phyloP scores from a whole-genome alignment of 2,329 filamentous ascomycete species.

The Helminthosporium solani region DNA sequence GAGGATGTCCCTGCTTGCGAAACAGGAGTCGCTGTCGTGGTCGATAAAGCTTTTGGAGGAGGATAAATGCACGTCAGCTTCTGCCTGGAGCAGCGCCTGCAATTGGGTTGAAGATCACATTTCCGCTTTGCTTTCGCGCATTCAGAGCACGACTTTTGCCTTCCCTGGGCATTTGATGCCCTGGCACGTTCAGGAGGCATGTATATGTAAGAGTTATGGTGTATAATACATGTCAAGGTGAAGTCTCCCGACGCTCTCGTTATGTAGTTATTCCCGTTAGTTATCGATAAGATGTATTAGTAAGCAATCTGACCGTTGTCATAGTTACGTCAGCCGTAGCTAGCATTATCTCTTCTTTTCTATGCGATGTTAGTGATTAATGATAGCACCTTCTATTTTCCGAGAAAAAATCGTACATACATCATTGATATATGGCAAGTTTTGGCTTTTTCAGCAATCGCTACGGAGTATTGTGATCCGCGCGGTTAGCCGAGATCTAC shows the following conservation, averaged over 20 bases:
- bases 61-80: conserved; percentile 52
- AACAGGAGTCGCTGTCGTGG: not conserved
- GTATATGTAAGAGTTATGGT: conserved; percentile 22
- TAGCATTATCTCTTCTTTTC: no score
- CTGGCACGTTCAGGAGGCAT: conserved; percentile 46
- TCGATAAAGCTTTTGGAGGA: conserved; percentile 6
- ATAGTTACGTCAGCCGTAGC: no score
- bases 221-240: not conserved
- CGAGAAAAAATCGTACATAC: no score
- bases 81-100: conserved; percentile 54
- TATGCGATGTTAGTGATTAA: no score
- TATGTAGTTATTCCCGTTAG: no score
- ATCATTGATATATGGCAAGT: no score
- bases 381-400: no score
- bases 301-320: not conserved
- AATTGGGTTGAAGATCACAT: conserved; percentile 57
- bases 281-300: conserved; percentile 4
- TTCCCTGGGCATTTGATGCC: conserved; percentile 23
- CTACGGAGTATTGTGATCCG: no score
- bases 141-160: conserved; percentile 58
- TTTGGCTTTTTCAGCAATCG: no score
- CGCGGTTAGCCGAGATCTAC: no score
- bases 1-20: conserved; percentile 11
- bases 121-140: conserved; percentile 60
- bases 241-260: not conserved